Percentiles rank a stretch among this genome's conserved stretches.
These are phyloP conservation scores for Fusarium kyushuense DNA, from an alignment of 2,329 filamentous ascomycete genomes.

Conservation along the genomic window DNA sequence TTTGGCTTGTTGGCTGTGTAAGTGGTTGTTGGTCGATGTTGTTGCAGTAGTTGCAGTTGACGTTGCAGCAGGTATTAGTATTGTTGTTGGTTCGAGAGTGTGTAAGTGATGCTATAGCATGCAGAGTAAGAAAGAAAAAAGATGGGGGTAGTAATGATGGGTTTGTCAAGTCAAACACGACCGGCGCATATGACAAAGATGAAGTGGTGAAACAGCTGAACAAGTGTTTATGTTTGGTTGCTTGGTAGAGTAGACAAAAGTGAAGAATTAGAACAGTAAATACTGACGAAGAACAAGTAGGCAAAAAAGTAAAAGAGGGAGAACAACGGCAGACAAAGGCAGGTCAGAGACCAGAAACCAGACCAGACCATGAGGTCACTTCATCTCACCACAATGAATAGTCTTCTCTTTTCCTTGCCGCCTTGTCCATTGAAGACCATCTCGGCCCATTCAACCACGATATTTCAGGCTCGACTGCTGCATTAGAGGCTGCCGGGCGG, in stretches of 20 bases:
- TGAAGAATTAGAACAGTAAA: constrained; percentile 26
- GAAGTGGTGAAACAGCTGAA: constrained; percentile 22
- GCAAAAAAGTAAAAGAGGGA: constrained; percentile 2
- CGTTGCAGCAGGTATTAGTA: constrained; percentile 3
- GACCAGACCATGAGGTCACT: constrained; percentile 30
- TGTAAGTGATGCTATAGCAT: constrained; percentile 13
- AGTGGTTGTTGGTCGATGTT: constrained; percentile 6
- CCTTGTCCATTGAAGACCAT: constrained; percentile 24
- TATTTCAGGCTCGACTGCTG: constrained; percentile 25
- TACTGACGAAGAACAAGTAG: constrained; percentile 12
- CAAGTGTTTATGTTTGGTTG: constrained; percentile 37
- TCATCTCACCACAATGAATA: neutral
- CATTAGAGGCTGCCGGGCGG: constrained; percentile 28
- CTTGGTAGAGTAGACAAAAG: constrained; percentile 13
- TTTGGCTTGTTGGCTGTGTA: constrained; percentile 10
- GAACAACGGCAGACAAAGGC: constrained; percentile 26
- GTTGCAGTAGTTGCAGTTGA: constrained; percentile 7
- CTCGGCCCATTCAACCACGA: constrained; percentile 34
- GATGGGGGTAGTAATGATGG: neutral
- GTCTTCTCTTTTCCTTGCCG: constrained; percentile 10
- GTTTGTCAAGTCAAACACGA: constrained; percentile 33
- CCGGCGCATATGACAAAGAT: constrained; percentile 34
- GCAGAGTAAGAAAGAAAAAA: constrained; percentile 15
- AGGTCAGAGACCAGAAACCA: constrained; percentile 5
- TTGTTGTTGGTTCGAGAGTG: constrained; percentile 12